A percentile compares a stretch with the other conserved stretches of the same genome.
Conservation (phyloP, 179 eudicot genomes). For the Spinacia oleracea region DNA sequence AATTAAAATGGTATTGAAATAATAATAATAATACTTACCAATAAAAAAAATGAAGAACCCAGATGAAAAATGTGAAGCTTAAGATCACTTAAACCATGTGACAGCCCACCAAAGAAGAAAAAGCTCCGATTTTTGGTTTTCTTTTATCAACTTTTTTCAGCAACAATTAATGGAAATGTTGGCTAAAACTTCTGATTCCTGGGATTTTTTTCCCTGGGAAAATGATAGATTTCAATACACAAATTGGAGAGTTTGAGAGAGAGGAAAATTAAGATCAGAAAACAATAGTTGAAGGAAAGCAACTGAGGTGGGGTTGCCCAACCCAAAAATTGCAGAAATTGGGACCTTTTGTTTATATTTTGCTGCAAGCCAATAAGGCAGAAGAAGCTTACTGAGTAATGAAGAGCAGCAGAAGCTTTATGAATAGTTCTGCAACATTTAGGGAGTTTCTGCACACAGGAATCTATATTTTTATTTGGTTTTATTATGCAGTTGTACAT, state of each 20-base stretch:
- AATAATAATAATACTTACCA: slow-evolving; percentile 22
- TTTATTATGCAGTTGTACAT: no score
- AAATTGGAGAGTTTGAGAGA: background rate
- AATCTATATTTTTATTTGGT: background rate
- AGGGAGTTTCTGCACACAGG: background rate
- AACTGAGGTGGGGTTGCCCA: slow-evolving; percentile 10
- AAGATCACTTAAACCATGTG: slow-evolving; percentile 19
- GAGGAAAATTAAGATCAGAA: slow-evolving; percentile 13
- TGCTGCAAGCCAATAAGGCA: slow-evolving; percentile 22
- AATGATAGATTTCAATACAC: slow-evolving; percentile 22
- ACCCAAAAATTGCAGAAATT: background rate
- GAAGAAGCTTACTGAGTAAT: slow-evolving; percentile 17
- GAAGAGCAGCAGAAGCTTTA: slow-evolving; percentile 21
- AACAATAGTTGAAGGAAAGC: background rate
- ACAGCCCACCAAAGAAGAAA: background rate
- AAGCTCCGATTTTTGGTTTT: no score
- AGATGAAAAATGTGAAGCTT: slow-evolving; percentile 27
- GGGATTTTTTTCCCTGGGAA: slow-evolving; percentile 24
- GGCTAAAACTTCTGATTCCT: slow-evolving; percentile 19
- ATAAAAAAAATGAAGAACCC: slow-evolving; percentile 2
- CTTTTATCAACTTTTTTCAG: background rate
- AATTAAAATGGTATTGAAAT: background rate
- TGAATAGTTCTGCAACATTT: slow-evolving; percentile 12
- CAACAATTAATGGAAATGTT: slow-evolving; percentile 18
- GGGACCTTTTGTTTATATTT: slow-evolving; percentile 3